Evolutionary conservation across 352 stramenopile genomes (phyloP).

Genomic region (Peronospora tabacina): DNA sequence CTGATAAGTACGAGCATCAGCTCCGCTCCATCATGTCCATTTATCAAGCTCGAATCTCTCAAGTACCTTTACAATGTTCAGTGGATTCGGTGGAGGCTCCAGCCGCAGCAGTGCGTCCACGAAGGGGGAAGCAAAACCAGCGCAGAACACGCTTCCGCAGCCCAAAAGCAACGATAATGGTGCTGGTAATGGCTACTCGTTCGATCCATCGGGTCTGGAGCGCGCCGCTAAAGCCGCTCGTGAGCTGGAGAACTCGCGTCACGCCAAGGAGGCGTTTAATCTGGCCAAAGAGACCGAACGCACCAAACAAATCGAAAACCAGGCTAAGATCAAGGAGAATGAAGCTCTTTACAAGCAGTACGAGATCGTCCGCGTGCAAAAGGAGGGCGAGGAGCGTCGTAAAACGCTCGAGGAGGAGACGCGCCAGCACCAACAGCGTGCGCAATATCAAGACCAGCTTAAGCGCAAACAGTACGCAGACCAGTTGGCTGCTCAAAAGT

Average conservation of each 20-base stretch:
- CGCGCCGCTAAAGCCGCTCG: constrained; percentile 94
- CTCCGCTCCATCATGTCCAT: constrained; percentile 26
- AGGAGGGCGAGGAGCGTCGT: constrained; percentile 93
- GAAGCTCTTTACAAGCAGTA: constrained; percentile 90
- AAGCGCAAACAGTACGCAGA: constrained; percentile 98
- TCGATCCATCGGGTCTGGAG: constrained; percentile 95
- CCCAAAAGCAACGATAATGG: constrained; percentile 18
- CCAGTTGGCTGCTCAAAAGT: constrained; percentile 93
- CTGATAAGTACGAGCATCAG: constrained; percentile 23
- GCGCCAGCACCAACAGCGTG: constrained; percentile 93
- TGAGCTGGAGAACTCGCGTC: constrained; percentile 93
- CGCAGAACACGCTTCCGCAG: constrained; percentile 33
- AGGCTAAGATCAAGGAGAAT: constrained; percentile 89
- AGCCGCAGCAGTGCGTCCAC: constrained; percentile 29
- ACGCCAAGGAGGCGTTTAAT: constrained; percentile 92
- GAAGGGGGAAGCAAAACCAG: constrained; percentile 18
- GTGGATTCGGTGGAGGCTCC: constrained; percentile 43
- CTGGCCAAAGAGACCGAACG: constrained; percentile 93
- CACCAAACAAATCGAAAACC: constrained; percentile 91
- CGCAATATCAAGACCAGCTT: constrained; percentile 97
- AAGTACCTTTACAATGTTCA: constrained; percentile 44
- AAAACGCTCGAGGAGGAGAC: constrained; percentile 97
- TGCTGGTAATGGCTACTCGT: constrained; percentile 71
- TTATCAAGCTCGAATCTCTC: constrained; percentile 11
- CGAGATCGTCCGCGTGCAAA: constrained; percentile 92